Base-by-base conservation (phyloP, 257 asterid species). In the Linaria vulgaris region DNA sequence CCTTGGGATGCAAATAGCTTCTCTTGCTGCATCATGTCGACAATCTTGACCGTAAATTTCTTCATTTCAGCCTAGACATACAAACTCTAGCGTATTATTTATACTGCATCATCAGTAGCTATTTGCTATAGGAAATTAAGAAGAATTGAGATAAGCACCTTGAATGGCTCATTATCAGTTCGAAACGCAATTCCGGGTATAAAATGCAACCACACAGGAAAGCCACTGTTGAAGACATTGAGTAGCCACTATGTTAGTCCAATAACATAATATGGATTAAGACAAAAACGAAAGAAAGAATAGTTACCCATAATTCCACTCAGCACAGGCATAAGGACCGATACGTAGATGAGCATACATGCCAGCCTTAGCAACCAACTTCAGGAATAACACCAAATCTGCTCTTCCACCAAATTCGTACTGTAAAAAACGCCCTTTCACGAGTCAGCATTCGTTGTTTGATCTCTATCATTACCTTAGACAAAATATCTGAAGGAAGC, bases 141-240 rank as follows among this genome's bases (percentile, higher is more conserved):
- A 8, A n/a, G 37, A 25, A 14, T 19, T 44, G 37, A 64, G n/a
- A 38, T 61, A 19, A 61, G 64, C 9, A 54, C 96, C 95, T 89
- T 89, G 76, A 80, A 88, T 1, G 94, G 95, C 69, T 84, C 82
- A 64, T 89, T 89, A 71, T 88, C 87, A 0, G 95, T 82, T 64
- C 98, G 85, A 66, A 91, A 70, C 80, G 68, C 73, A 53, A 91
- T 77, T 61, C 95, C 96, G 9, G 96, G 89, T 63, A 88, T 70
- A 70, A 85, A 85, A 79, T 91, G 96, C 86, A 91, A 77, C 98
- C 98, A 91, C 22, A 91, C 66, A 34, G 98, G 96, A 82, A 91
- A 88, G 17, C 98, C 98, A 3, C 98, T 91, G 95, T 57, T 63
- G 71, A 60, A 67, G 30, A 69, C 61, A 59, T 30, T 8, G 56